Evolutionary conservation across 176 grass and related monocot genomes (phyloP).

Genomic region (Miscanthus lutarioriparius): DNA sequence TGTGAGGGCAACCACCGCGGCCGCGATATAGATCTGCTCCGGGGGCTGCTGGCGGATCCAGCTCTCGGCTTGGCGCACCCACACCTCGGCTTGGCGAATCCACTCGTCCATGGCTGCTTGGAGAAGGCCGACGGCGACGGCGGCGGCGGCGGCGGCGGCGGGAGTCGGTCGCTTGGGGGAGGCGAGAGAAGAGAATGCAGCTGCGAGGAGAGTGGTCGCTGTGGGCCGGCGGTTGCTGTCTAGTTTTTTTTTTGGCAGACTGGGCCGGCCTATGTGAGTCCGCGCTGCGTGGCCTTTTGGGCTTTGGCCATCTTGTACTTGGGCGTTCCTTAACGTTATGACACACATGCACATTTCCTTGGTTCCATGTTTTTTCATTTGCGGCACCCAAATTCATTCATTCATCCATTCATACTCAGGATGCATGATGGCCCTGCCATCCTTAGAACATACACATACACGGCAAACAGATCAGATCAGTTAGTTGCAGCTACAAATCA

Average conservation of each 20-base stretch:
- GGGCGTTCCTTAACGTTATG: no score
- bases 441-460: no score
- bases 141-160: neutral
- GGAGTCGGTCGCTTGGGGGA: neutral
- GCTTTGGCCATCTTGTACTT: neutral
- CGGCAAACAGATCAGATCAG: no score
- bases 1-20: conserved; percentile 55
- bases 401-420: neutral
- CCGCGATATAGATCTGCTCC: conserved; percentile 83
- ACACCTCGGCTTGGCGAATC: neutral
- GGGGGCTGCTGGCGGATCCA: conserved; percentile 39
- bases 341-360: no score
- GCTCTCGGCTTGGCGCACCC: neutral
- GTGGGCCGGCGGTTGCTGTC: neutral
- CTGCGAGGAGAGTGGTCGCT: no score
- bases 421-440: neutral
- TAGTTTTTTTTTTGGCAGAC: no score
- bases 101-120: conserved; percentile 2
- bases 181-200: neutral
- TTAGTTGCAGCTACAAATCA: neutral
- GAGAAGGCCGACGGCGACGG: neutral
- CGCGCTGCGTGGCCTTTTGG: neutral
- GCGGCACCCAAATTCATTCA: no score
- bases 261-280: no score
- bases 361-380: no score